phyloP scores from a whole-genome alignment of 345 rosid species.

The Hypericum androsaemum region DNA sequence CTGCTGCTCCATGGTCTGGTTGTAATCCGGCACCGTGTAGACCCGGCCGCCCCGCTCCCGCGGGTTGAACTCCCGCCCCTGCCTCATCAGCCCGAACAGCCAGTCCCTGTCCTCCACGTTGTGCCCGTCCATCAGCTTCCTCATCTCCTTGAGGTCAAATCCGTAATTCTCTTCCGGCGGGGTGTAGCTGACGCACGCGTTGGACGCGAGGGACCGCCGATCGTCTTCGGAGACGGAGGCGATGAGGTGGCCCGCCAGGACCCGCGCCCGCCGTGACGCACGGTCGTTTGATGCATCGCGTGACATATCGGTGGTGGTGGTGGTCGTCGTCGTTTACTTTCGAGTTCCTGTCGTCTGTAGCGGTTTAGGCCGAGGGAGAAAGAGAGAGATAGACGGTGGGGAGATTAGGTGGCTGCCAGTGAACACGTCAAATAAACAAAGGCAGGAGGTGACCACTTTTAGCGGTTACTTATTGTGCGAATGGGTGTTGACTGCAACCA shows the following conservation, averaged over 20 bases:
- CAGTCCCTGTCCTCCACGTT: conserved; percentile 66
- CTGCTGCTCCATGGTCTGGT: conserved; percentile 92
- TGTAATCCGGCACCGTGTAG: conserved; percentile 63
- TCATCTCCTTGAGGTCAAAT: conserved; percentile 59
- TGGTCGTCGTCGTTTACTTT: no score
- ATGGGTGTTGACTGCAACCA: no score
- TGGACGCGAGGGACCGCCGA: conserved; percentile 19
- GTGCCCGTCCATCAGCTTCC: conserved; percentile 59
- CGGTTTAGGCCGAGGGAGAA: no score
- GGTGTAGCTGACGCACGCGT: conserved; percentile 44
- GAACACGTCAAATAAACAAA: no score
- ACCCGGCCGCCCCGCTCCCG: conserved; percentile 52
- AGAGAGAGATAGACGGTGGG: no score
- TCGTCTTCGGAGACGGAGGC: conserved; percentile 15
- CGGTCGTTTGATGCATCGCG: conserved; percentile 21
- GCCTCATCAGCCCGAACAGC: conserved; percentile 58
- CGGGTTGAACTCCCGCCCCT: conserved; percentile 67
- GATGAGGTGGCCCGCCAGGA: conserved; percentile 51
- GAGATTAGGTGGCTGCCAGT: no score
- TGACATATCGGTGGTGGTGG: background rate
- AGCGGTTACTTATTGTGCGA: no score
- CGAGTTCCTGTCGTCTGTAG: no score
- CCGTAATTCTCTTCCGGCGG: conserved; percentile 56
- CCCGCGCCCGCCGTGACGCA: conserved; percentile 36
- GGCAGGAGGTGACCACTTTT: no score